Evolutionary conservation across 2,329 filamentous ascomycete genomes (phyloP).

Genomic region (Shiraia sp.): DNA sequence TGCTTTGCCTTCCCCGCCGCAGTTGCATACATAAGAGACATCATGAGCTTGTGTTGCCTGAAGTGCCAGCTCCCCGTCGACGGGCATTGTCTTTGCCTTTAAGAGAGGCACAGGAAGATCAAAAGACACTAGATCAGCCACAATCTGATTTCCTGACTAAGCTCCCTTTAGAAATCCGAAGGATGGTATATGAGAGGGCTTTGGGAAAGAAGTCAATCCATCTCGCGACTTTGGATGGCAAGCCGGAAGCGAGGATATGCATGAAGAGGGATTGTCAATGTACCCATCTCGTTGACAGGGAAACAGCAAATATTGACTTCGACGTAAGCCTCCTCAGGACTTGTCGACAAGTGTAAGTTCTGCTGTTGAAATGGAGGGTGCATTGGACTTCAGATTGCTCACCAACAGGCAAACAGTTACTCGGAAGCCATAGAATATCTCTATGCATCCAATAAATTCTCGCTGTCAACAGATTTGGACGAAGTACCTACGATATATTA

Average conservation of each 20-base stretch:
- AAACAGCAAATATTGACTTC: slow-evolving; percentile 3
- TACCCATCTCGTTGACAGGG: background rate
- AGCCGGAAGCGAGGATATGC: slow-evolving; percentile 12
- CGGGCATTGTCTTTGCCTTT: slow-evolving; percentile 17
- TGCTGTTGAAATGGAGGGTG: background rate
- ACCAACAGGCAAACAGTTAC: slow-evolving; percentile 19
- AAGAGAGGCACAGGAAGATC: slow-evolving; percentile 5
- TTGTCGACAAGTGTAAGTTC: slow-evolving; percentile 25
- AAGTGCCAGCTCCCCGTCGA: slow-evolving; percentile 18
- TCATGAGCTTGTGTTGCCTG: slow-evolving; percentile 9
- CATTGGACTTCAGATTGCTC: background rate
- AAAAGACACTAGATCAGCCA: slow-evolving; percentile 16
- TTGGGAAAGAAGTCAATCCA: slow-evolving; percentile 17
- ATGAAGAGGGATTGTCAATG: slow-evolving; percentile 1
- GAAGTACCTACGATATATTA: slow-evolving; percentile 16
- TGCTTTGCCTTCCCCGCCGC: slow-evolving; percentile 9
- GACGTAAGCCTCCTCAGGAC: slow-evolving; percentile 18
- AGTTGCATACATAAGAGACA: background rate
- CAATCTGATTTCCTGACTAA: slow-evolving; percentile 22
- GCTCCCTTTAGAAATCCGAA: slow-evolving; percentile 25
- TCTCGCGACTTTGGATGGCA: slow-evolving; percentile 9
- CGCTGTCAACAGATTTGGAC: slow-evolving; percentile 14
- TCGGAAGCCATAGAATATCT: slow-evolving; percentile 27
- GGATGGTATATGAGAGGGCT: slow-evolving; percentile 20
- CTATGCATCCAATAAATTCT: slow-evolving; percentile 23